phyloP scores from a whole-genome alignment of 495 filamentous ascomycete genomes.

The Penicillium taxi region DNA sequence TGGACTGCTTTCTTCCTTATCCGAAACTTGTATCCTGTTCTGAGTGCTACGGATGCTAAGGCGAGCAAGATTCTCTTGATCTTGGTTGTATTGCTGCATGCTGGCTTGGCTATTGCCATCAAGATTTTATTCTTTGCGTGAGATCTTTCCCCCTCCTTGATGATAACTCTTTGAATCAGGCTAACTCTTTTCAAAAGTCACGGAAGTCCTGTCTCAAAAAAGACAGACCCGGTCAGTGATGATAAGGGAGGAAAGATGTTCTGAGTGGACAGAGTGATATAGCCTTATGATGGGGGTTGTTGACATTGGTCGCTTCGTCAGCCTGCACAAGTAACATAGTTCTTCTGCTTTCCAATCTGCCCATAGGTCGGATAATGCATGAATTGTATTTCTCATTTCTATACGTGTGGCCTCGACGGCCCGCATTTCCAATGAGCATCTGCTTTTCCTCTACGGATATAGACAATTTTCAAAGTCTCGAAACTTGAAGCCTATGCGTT shows the following conservation, averaged over 20 bases:
- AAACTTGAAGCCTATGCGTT: too few relatives aligned
- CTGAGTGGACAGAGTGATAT: slow-evolving; percentile 6
- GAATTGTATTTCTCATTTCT: slow-evolving; percentile 21
- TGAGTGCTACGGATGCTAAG: slow-evolving; percentile 86
- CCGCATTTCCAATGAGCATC: slow-evolving; percentile 2
- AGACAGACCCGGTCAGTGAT: slow-evolving; percentile 26
- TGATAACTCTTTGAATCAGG: neutral
- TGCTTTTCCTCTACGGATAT: slow-evolving; percentile 1
- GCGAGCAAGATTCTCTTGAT: slow-evolving; percentile 82
- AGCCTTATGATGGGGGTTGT: neutral
- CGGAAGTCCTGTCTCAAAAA: slow-evolving; percentile 56
- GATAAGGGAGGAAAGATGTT: slow-evolving; percentile 29
- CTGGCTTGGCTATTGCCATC: slow-evolving; percentile 81
- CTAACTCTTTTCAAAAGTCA: slow-evolving; percentile 34
- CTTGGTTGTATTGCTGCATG: slow-evolving; percentile 75
- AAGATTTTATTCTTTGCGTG: slow-evolving; percentile 93
- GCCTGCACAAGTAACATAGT: too few relatives aligned
- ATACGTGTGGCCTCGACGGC: too few relatives aligned
- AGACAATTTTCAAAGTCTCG: too few relatives aligned
- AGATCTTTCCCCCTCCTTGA: slow-evolving; percentile 18
- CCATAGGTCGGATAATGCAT: slow-evolving; percentile 6
- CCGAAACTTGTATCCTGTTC: slow-evolving; percentile 85
- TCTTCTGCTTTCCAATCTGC: too few relatives aligned
- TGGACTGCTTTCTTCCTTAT: slow-evolving; percentile 80
- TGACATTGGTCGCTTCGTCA: neutral